Evolutionary conservation across 2,329 filamentous ascomycete genomes (phyloP).

Genomic region (Ophiosphaerella korrae): DNA sequence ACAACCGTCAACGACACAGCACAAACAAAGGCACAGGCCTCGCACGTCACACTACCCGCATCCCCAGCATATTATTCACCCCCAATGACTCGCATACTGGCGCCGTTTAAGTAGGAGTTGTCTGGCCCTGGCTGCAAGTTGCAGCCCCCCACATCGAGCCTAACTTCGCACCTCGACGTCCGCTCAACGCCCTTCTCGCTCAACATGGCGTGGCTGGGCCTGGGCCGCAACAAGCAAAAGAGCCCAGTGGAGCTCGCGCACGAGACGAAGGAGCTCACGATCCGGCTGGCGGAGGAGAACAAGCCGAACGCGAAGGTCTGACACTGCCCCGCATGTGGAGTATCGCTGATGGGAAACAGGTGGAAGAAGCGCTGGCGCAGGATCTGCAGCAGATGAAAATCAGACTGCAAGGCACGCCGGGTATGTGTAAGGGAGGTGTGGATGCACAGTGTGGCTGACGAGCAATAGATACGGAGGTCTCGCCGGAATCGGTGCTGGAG

Average conservation of each 20-base stretch:
- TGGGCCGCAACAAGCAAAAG: slow-evolving; percentile 61
- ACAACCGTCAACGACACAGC: slow-evolving; percentile 19
- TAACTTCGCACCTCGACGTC: slow-evolving; percentile 20
- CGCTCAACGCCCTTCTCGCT: slow-evolving; percentile 17
- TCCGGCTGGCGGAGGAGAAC: slow-evolving; percentile 62
- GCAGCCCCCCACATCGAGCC: slow-evolving; percentile 26
- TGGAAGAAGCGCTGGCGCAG: slow-evolving; percentile 83
- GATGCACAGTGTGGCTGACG: not conserved
- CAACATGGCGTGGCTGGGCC: slow-evolving; percentile 70
- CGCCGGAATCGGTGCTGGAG: slow-evolving; percentile 84
- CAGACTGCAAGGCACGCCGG: slow-evolving; percentile 89
- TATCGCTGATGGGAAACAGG: slow-evolving; percentile 56
- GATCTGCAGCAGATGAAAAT: slow-evolving; percentile 90
- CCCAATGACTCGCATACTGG: slow-evolving; percentile 36
- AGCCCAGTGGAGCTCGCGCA: slow-evolving; percentile 65
- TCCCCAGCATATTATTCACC: slow-evolving; percentile 12
- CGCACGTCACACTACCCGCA: slow-evolving; percentile 6
- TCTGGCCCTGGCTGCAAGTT: slow-evolving; percentile 31
- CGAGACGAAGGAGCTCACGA: slow-evolving; percentile 67
- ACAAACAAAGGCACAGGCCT: slow-evolving; percentile 32
- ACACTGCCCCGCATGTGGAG: slow-evolving; percentile 2
- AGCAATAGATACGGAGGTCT: slow-evolving; percentile 75
- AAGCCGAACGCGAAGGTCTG: slow-evolving; percentile 62
- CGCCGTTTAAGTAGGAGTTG: slow-evolving; percentile 40
- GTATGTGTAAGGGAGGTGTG: slow-evolving; percentile 52